Percentiles rank a stretch among this genome's conserved stretches.
Evolutionary conservation across 2,329 filamentous ascomycete genomes (phyloP).

Genomic region (Trichophyton rubrum): DNA sequence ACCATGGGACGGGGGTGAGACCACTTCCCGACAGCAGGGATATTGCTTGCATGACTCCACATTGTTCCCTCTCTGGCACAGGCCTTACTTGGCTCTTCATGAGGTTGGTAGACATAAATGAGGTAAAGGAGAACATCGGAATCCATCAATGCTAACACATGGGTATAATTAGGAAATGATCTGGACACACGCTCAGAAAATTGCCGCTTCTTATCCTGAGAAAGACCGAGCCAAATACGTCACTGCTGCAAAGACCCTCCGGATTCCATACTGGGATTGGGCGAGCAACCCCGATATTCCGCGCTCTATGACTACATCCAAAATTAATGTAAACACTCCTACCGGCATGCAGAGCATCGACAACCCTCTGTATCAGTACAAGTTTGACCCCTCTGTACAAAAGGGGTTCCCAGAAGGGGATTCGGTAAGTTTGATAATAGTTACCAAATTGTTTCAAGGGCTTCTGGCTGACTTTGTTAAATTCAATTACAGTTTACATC

Average conservation of each 20-base stretch:
- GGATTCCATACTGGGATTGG: conserved; percentile 42
- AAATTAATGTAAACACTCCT: conserved; percentile 34
- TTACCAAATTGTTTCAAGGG: neutral
- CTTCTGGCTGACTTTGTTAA: neutral
- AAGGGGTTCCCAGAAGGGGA: conserved; percentile 16
- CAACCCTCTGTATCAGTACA: conserved; percentile 39
- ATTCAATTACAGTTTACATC: conserved; percentile 6
- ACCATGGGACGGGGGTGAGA: conserved; percentile 43
- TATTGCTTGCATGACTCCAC: conserved; percentile 68
- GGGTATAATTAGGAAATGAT: conserved; percentile 23
- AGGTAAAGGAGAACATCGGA: neutral
- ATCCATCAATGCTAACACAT: neutral
- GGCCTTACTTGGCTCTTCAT: conserved; percentile 58
- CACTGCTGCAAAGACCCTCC: conserved; percentile 29
- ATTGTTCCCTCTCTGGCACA: conserved; percentile 72
- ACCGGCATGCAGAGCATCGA: conserved; percentile 26
- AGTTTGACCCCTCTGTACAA: conserved; percentile 15
- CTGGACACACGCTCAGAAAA: conserved; percentile 27
- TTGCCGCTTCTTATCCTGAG: conserved; percentile 33
- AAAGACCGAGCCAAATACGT: conserved; percentile 38
- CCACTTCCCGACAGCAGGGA: conserved; percentile 43
- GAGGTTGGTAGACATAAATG: conserved; percentile 33
- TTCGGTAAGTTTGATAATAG: conserved; percentile 5
- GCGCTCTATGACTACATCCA: conserved; percentile 28
- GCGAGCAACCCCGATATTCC: conserved; percentile 25